Percentiles rank a stretch among this genome's conserved stretches.
phyloP scores from a whole-genome alignment of 257 asterid species.

The Linderniella brevidens region DNA sequence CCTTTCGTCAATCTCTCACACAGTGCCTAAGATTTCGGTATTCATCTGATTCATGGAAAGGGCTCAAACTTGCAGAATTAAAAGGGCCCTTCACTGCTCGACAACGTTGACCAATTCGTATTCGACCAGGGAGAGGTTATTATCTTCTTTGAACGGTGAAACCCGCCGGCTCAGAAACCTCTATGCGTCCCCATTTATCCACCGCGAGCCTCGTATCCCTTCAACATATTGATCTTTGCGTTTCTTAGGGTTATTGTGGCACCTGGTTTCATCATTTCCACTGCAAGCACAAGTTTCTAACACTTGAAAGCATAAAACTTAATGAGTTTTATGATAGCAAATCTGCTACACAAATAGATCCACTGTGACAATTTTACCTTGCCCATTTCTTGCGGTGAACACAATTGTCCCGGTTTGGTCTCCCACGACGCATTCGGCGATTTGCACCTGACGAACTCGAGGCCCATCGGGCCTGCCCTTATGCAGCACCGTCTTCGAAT shows the following conservation, averaged over 20 bases:
- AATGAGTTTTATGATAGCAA: background rate
- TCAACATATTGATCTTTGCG: conserved; percentile 63
- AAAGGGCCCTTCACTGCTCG: conserved; percentile 10
- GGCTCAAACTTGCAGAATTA: too few relatives aligned
- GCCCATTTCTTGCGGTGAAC: conserved; percentile 73
- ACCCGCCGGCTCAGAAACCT: conserved; percentile 34
- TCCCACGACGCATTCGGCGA: conserved; percentile 68
- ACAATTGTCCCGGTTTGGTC: conserved; percentile 60
- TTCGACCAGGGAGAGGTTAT: conserved; percentile 50
- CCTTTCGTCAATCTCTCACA: too few relatives aligned
- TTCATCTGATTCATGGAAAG: too few relatives aligned
- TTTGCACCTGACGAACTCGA: conserved; percentile 34
- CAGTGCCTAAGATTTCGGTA: too few relatives aligned
- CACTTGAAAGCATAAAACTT: background rate
- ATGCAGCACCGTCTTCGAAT: conserved; percentile 25
- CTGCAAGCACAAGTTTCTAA: conserved; percentile 12
- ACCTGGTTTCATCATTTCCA: conserved; percentile 49
- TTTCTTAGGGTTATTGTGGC: conserved; percentile 36
- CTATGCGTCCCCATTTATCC: conserved; percentile 65
- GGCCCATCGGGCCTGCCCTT: conserved; percentile 32
- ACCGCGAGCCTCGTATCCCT: conserved; percentile 61
- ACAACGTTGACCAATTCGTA: conserved; percentile 48
- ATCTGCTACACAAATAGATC: background rate
- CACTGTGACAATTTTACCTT: conserved; percentile 31
- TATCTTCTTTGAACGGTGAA: conserved; percentile 42